phyloP scores from a whole-genome alignment of 2,329 filamentous ascomycete genomes.

The Xylaria sp. region DNA sequence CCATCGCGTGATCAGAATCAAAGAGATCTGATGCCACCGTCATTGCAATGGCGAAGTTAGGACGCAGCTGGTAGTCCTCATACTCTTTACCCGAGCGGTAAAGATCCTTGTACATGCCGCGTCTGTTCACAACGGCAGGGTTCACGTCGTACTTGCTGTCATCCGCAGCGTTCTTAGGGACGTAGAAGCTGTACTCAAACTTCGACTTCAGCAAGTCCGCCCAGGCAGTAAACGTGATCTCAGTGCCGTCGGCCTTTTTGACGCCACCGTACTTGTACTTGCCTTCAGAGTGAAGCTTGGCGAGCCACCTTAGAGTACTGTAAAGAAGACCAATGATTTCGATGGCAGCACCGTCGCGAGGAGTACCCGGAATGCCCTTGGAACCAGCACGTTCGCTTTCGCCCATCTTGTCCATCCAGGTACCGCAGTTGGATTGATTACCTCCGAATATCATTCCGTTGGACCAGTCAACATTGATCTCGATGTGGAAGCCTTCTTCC shows the following conservation, averaged over 20 bases:
- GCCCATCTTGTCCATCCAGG: constrained; percentile 99
- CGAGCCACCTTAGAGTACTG: constrained; percentile 79
- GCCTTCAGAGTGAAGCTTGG: constrained; percentile 59
- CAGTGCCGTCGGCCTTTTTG: constrained; percentile 52
- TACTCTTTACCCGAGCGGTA: constrained; percentile 93
- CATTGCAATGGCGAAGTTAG: constrained; percentile 96
- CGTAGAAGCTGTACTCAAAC: constrained; percentile 90
- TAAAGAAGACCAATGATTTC: constrained; percentile 94
- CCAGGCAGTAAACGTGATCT: constrained; percentile 73
- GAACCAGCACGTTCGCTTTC: constrained; percentile 85
- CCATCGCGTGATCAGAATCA: constrained; percentile 68
- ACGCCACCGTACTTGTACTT: constrained; percentile 71
- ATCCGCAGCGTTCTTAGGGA: constrained; percentile 64
- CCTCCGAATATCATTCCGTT: constrained; percentile 91
- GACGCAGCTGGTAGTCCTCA: constrained; percentile 92
- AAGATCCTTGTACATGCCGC: constrained; percentile 96
- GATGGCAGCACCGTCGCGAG: constrained; percentile 87
- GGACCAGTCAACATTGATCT: constrained; percentile 85
- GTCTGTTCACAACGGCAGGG: constrained; percentile 71
- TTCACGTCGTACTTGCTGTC: constrained; percentile 79
- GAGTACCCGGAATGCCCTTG: constrained; percentile 93
- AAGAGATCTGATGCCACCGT: constrained; percentile 87
- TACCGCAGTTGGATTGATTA: constrained; percentile 91
- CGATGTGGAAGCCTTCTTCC: constrained; percentile 84
- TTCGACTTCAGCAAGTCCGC: constrained; percentile 71